Evolutionary conservation across 192 early-diverging fungal genomes (phyloP), one percentile per base, ranked within the genome.

Genomic region (Rhizophagus sp.): DNA sequence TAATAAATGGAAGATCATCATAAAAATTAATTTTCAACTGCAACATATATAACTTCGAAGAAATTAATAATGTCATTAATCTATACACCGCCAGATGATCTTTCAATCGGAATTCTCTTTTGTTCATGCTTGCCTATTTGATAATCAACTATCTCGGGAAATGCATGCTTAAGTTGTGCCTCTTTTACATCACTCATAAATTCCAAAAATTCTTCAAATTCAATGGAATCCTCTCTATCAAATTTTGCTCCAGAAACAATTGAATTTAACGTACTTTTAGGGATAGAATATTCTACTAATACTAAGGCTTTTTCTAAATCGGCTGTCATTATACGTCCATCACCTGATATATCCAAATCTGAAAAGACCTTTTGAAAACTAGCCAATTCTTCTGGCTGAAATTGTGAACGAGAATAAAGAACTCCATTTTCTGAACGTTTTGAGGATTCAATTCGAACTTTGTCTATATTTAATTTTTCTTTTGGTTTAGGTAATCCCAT

Each of bases 401-500:
- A 94, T 73, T 88, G 89, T 17, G 86, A 84, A 11, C 91, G 87
- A 2, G 87, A 88, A 65, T 84, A 88, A 77, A 87, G 63, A 17
- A 78, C 81, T 39, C 81, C 81, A 47, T 61, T 57, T 65, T 81
- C 80, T 12, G 34, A 47, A 13, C 62, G 64, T 80, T 39, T 47
- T 11, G 52, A 52, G 22, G 66, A 78, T 62, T 68, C 65, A 8
- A 34, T 44, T 8, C 34, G 44, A 13, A 69, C 41, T 62, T 61
- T 30, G 13, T 30, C 4, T 61, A 41, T 61, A n/a, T 57, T 62
- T 11, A 75, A 24, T 7, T 52, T 75, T 33, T 30, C 49, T 4
- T 75, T 75, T 33, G 81, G 62, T 8, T 65, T 76, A 0, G 91
- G 91, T 73, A 99, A 89, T n/a, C 97, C 97, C 97, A 99, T 99